Evolutionary conservation across 805 yeast species (phyloP), one percentile per base, ranked within the genome.

Genomic region (Spathaspora girioi): DNA sequence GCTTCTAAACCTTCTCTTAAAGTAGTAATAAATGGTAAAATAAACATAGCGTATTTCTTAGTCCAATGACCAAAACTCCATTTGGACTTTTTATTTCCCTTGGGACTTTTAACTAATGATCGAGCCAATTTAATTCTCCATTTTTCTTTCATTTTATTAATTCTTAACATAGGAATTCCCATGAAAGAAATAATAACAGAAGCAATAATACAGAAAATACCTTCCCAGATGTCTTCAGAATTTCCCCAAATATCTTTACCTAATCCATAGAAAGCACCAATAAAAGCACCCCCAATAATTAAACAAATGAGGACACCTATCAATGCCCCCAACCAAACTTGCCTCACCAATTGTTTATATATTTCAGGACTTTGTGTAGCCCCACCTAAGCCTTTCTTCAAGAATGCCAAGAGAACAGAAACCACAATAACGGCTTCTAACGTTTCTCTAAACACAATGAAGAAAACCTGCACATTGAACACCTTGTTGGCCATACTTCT

Each of bases 1-100:
- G 97, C 97, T 78, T 92, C 97, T 58, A 91, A 76, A 70, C 97
- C 97, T 78, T 91, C 97, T 80, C 97, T 84, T 56, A 91, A 77
- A 54, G 88, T 85, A 20, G 97, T 91, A 64, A 91, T 76, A 62
- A 88, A 87, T n/a, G 97, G 97, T 57, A 91, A 78, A 53, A 92
- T 69, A 62, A 90, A 89, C 91, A 92, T 81, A 50, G 91, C 81
- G 66, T 91, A 91, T 68, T 87, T 88, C 63, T 82, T 67, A 44
- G 68, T 58, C 51, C 59, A 56, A 56, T 65, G 62, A 4, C 69
- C 66, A 32, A 68, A 43, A 48, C 59, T 59, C 45, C 57, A 82
- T 51, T 80, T 29, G 14, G 14, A 9, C 11, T 29, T 69, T 56
- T 78, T 84, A n/a, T n/a, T 56, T 69, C 66, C 68, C 45, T 69